Conservation (phyloP, 805 yeast genomes). For the Maudiozyma pseudohumilis region DNA sequence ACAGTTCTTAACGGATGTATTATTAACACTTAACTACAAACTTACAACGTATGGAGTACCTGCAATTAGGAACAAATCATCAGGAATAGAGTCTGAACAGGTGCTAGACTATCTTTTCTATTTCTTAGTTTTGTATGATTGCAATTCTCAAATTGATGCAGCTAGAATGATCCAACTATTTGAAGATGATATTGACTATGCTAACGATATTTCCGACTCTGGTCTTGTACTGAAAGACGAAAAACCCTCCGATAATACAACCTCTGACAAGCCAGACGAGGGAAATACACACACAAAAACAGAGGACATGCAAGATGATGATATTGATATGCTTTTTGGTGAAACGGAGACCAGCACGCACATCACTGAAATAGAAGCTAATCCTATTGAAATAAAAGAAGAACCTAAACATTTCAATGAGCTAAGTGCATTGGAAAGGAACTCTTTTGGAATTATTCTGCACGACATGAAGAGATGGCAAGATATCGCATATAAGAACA, state of each 20-base stretch:
- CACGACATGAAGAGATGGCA: constrained; percentile 14
- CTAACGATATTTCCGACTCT: background rate
- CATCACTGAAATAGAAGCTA: constrained; percentile 16
- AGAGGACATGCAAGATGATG: constrained; percentile 22
- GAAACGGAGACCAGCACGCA: constrained; percentile 25
- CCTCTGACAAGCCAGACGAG: background rate
- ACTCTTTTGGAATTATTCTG: constrained; percentile 22
- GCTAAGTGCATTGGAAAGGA: constrained; percentile 9
- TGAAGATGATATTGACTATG: constrained; percentile 8
- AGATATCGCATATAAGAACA: constrained; percentile 11
- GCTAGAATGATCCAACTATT: constrained; percentile 16
- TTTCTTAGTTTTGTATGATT: constrained; percentile 25
- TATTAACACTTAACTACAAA: constrained; percentile 22
- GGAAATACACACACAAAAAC: constrained; percentile 2
- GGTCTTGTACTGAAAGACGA: background rate
- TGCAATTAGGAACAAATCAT: constrained; percentile 16
- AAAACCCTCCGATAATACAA: background rate
- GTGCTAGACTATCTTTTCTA: constrained; percentile 24
- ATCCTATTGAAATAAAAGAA: constrained; percentile 5
- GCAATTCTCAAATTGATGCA: constrained; percentile 18
- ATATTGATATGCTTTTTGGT: constrained; percentile 29
- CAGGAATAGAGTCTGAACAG: constrained; percentile 17
- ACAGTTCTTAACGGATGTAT: constrained; percentile 20
- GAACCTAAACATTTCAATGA: constrained; percentile 4
- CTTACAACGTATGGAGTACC: constrained; percentile 18